Conservation (phyloP, 2,329 filamentous ascomycete genomes). For the Stachybotrys chartarum region DNA sequence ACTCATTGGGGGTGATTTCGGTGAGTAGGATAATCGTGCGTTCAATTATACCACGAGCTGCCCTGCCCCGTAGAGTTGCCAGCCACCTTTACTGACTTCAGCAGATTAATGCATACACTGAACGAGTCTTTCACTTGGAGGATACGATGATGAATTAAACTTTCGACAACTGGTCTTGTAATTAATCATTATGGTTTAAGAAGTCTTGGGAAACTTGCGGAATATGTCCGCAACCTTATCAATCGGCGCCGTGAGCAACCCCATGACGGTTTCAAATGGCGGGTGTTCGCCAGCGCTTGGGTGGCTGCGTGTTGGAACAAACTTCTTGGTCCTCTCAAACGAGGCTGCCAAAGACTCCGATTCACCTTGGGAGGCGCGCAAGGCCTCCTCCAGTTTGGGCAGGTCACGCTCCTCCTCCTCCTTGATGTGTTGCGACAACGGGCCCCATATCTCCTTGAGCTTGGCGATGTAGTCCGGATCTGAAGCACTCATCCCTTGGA, state of each 20-base stretch:
- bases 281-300: constrained; percentile 42
- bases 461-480: constrained; percentile 34
- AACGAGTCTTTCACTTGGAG: too few species aligned
- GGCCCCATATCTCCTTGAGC: constrained; percentile 33
- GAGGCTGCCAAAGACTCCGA: constrained; percentile 30
- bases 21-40: too few species aligned
- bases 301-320: constrained; percentile 45
- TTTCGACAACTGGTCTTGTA: too few species aligned
- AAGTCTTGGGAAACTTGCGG: constrained; percentile 38
- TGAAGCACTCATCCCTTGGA: constrained; percentile 35
- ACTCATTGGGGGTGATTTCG: too few species aligned
- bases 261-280: constrained; percentile 48
- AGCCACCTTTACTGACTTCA: too few species aligned
- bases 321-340: constrained; percentile 45
- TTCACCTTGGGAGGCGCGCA: constrained; percentile 20
- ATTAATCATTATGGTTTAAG: not conserved
- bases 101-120: too few species aligned
- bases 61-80: too few species aligned
- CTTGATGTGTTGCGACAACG: constrained; percentile 37
- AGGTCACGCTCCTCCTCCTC: constrained; percentile 44
- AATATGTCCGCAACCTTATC: constrained; percentile 50
- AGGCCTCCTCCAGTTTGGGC: constrained; percentile 34
- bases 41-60: too few species aligned
- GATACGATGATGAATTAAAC: too few species aligned
- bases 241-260: constrained; percentile 47